phyloP scores from a whole-genome alignment of 768 basidiomycete species.

The Agrocybe pediades region DNA sequence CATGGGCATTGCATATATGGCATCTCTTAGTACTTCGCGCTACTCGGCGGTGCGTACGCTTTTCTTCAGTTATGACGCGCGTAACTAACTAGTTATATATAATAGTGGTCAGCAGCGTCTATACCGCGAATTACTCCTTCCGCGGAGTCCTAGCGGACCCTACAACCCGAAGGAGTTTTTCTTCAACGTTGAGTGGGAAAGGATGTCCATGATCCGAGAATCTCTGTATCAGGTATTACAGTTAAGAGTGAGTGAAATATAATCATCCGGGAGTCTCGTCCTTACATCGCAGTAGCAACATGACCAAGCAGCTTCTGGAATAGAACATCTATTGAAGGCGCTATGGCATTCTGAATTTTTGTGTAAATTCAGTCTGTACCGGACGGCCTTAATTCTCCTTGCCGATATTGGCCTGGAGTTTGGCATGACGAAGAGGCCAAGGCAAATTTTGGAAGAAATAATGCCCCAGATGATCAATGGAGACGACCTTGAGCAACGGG shows the following conservation, averaged over 20 bases:
- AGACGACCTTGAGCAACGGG: conserved; percentile 75
- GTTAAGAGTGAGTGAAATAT: conserved; percentile 39
- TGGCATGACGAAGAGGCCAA: conserved; percentile 68
- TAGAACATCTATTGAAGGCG: conserved; percentile 69
- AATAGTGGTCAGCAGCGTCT: conserved; percentile 64
- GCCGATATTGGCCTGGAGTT: conserved; percentile 82
- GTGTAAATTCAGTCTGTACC: conserved; percentile 64
- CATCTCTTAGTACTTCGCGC: conserved; percentile 69
- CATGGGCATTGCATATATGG: conserved; percentile 81
- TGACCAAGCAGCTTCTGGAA: conserved; percentile 60
- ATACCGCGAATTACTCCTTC: conserved; percentile 65
- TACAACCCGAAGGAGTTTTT: conserved; percentile 61
- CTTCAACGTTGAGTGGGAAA: conserved; percentile 40
- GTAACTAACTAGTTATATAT: not conserved
- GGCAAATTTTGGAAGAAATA: conserved; percentile 70
- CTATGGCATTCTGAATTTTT: conserved; percentile 84
- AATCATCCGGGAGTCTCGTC: conserved; percentile 6
- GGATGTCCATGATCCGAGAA: conserved; percentile 43
- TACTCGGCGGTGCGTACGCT: conserved; percentile 57
- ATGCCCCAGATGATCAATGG: conserved; percentile 81
- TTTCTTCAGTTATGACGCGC: not conserved
- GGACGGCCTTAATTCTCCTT: conserved; percentile 68
- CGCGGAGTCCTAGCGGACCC: conserved; percentile 56
- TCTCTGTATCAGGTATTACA: conserved; percentile 47
- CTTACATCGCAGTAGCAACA: conserved; percentile 55